Evolutionary conservation across 2,329 filamentous ascomycete species (phyloP).

Genomic region (Aciculosporium take): DNA sequence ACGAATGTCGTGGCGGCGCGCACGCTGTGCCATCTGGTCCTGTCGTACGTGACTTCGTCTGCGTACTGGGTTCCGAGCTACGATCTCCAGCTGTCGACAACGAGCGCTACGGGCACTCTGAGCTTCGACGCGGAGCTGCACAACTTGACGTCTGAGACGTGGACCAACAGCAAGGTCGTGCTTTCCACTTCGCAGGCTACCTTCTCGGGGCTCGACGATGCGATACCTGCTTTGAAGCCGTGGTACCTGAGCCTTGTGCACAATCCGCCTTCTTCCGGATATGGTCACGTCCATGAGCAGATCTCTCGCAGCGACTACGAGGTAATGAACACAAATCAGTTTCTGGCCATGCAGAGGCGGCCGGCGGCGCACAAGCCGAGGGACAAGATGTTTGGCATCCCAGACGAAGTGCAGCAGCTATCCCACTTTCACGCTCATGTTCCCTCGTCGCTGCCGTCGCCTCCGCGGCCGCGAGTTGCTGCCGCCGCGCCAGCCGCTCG

Average conservation of each 20-base stretch:
- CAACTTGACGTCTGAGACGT: conserved; percentile 50
- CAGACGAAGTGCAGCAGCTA: background rate
- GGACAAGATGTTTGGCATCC: conserved; percentile 6
- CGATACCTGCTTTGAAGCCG: conserved; percentile 37
- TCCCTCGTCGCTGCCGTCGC: no score
- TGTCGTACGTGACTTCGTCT: conserved; percentile 45
- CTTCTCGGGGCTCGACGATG: conserved; percentile 40
- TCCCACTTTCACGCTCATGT: background rate
- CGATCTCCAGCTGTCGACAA: conserved; percentile 46
- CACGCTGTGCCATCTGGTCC: conserved; percentile 28
- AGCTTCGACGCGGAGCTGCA: conserved; percentile 48
- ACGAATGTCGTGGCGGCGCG: conserved; percentile 5
- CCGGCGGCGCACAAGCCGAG: conserved; percentile 3
- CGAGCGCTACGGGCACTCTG: conserved; percentile 34
- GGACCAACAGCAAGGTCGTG: conserved; percentile 43
- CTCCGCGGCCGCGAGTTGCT: no score
- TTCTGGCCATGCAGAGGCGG: conserved; percentile 14
- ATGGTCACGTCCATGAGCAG: conserved; percentile 7
- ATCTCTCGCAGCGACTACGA: conserved; percentile 28
- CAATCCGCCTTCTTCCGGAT: conserved; percentile 5
- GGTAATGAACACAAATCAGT: conserved; percentile 16
- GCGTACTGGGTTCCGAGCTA: conserved; percentile 49
- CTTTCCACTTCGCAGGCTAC: conserved; percentile 50
- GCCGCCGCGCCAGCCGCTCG: no score
- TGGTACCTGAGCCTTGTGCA: conserved; percentile 41